phyloP scores from a whole-genome alignment of 2,329 filamentous ascomycete genomes.

The Colletotrichum agaves region DNA sequence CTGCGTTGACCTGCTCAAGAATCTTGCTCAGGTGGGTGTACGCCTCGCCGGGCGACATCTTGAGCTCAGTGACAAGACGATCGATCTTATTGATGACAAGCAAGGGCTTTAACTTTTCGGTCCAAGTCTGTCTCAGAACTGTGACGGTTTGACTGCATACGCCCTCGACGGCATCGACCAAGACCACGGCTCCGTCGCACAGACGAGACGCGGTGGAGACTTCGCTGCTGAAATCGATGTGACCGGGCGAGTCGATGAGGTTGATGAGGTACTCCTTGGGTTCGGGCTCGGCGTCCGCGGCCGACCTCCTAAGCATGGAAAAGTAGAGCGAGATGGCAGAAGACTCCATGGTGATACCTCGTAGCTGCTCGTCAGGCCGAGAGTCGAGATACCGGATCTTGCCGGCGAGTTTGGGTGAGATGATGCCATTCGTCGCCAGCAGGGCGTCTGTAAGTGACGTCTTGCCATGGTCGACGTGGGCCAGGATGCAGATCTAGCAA shows the following conservation, averaged over 20 bases:
- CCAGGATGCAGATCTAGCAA: slow-evolving; percentile 87
- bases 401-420: slow-evolving; percentile 95
- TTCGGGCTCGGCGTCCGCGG: slow-evolving; percentile 74
- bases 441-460: slow-evolving; percentile 96
- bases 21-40: slow-evolving; percentile 90
- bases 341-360: slow-evolving; percentile 99
- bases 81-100: slow-evolving; percentile 99
- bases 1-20: slow-evolving; percentile 95
- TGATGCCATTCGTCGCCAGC: slow-evolving; percentile 98
- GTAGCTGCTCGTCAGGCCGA: slow-evolving; percentile 91
- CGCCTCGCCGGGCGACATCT: slow-evolving; percentile 91
- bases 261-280: slow-evolving; percentile 95
- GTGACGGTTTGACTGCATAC: slow-evolving; percentile 99
- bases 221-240: slow-evolving; percentile 98
- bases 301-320: slow-evolving; percentile 82
- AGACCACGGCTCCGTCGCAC: slow-evolving; percentile 92
- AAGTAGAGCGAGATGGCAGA: slow-evolving; percentile 98
- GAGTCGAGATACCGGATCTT: slow-evolving; percentile 99
- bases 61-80: slow-evolving; percentile 89
- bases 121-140: slow-evolving; percentile 93
- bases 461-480: slow-evolving; percentile 98
- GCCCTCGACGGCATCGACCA: slow-evolving; percentile 96
- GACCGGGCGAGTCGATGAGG: slow-evolving; percentile 95
- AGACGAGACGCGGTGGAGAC: slow-evolving; percentile 95
- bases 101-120: slow-evolving; percentile 92